Evolutionary conservation across 768 basidiomycete genomes (phyloP).

Genomic region (Suillus occidentalis): DNA sequence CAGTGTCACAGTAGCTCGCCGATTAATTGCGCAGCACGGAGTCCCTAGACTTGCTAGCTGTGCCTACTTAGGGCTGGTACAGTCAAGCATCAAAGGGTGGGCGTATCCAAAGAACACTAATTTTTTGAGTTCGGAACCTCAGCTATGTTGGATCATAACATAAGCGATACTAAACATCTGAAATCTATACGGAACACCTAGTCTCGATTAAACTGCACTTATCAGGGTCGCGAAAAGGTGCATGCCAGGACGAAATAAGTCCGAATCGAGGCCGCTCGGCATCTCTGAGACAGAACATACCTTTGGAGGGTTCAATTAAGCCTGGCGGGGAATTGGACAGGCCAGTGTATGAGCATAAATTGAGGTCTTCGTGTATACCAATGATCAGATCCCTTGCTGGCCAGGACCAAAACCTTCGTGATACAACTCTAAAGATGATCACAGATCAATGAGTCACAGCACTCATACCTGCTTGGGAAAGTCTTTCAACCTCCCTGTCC

Average conservation of each 20-base stretch:
- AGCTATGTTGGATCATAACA: neutral
- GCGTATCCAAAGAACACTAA: neutral
- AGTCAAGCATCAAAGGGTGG: neutral
- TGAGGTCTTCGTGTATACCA: neutral
- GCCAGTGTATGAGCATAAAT: neutral
- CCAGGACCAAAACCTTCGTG: neutral
- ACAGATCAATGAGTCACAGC: neutral
- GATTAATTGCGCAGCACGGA: neutral
- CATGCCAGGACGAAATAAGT: neutral
- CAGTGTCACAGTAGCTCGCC: neutral
- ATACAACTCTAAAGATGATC: neutral
- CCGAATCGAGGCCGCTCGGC: neutral
- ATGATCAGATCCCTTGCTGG: neutral
- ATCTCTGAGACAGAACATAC: neutral
- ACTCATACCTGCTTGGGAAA: neutral
- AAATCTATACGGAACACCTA: neutral
- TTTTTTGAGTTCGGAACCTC: neutral
- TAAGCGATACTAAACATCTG: neutral
- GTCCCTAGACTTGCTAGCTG: neutral
- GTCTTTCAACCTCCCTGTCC: neutral
- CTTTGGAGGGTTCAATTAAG: neutral
- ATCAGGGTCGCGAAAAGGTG: neutral
- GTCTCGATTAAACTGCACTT: neutral
- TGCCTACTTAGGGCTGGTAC: neutral
- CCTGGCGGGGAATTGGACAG: neutral